Evolutionary conservation across 2,329 filamentous ascomycete genomes (phyloP).

Genomic region (Penicillium sp.): DNA sequence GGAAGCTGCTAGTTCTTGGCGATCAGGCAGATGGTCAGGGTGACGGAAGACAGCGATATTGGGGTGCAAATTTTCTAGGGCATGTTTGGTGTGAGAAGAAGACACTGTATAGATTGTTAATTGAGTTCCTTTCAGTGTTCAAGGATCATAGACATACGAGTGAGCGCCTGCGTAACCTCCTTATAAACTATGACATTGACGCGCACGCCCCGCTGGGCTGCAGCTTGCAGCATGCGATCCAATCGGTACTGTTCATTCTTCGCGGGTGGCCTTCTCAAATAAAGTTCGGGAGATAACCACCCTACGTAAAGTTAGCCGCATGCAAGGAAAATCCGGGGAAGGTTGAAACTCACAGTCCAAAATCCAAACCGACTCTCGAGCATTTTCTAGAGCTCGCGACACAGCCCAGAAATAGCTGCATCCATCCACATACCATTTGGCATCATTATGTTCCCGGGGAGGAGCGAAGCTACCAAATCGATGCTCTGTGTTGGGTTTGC

Average conservation of each 20-base stretch:
- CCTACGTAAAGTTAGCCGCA: conserved; percentile 32
- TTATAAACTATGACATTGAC: conserved; percentile 90
- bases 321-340: neutral
- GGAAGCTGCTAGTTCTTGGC: conserved; percentile 62
- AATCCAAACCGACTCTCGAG: conserved; percentile 77
- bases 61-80: conserved; percentile 71
- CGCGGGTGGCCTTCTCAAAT: conserved; percentile 77
- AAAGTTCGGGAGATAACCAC: conserved; percentile 88
- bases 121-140: neutral
- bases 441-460: conserved; percentile 66
- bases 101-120: conserved; percentile 50
- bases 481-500: conserved; percentile 45
- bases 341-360: conserved; percentile 61
- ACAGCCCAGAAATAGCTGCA: conserved; percentile 85
- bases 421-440: conserved; percentile 86
- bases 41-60: conserved; percentile 90
- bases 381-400: conserved; percentile 73
- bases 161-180: conserved; percentile 78
- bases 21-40: conserved; percentile 80
- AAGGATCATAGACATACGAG: conserved; percentile 58
- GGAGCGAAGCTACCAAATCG: conserved; percentile 68
- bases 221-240: conserved; percentile 77
- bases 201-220: conserved; percentile 79
- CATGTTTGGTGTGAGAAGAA: conserved; percentile 74
- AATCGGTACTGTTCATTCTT: conserved; percentile 80